A percentile compares a stretch with the other conserved stretches of the same genome.
phyloP scores from a whole-genome alignment of 1,139 yeast species.

The Candida sp. region DNA sequence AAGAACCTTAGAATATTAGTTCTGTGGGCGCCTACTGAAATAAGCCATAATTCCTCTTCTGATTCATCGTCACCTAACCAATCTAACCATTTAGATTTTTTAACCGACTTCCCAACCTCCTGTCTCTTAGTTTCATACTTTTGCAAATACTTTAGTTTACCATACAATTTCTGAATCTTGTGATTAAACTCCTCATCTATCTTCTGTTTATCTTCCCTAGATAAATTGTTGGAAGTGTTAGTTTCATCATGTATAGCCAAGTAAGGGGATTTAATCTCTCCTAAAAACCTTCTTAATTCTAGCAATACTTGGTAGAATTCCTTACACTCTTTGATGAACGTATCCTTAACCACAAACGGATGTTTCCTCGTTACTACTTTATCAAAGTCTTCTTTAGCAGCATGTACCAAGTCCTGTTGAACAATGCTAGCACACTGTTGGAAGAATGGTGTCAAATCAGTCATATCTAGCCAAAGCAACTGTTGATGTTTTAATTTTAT shows the following conservation, averaged over 20 bases:
- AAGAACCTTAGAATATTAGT: slow-evolving; percentile 39
- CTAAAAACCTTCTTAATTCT: slow-evolving; percentile 36
- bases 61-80: slow-evolving; percentile 25
- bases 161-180: slow-evolving; percentile 47
- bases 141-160: slow-evolving; percentile 48
- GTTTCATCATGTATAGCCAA: slow-evolving; percentile 33
- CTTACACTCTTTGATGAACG: slow-evolving; percentile 49
- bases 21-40: slow-evolving; percentile 27
- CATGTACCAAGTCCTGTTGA: slow-evolving; percentile 20
- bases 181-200: slow-evolving; percentile 54
- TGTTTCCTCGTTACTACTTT: slow-evolving; percentile 8
- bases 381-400: background rate
- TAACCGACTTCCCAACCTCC: slow-evolving; percentile 12
- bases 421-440: slow-evolving; percentile 46
- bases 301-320: slow-evolving; percentile 41
- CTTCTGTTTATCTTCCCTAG: slow-evolving; percentile 48
- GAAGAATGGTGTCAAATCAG: slow-evolving; percentile 53
- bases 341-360: slow-evolving; percentile 34
- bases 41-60: slow-evolving; percentile 22
- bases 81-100: slow-evolving; percentile 20
- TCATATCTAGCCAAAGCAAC: slow-evolving; percentile 25
- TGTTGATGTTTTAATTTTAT: background rate
- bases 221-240: slow-evolving; percentile 16
- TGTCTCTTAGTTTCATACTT: slow-evolving; percentile 49
- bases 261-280: slow-evolving; percentile 41